phyloP scores from a whole-genome alignment of 2,329 filamentous ascomycete species.

The Penicillium vulpinum region DNA sequence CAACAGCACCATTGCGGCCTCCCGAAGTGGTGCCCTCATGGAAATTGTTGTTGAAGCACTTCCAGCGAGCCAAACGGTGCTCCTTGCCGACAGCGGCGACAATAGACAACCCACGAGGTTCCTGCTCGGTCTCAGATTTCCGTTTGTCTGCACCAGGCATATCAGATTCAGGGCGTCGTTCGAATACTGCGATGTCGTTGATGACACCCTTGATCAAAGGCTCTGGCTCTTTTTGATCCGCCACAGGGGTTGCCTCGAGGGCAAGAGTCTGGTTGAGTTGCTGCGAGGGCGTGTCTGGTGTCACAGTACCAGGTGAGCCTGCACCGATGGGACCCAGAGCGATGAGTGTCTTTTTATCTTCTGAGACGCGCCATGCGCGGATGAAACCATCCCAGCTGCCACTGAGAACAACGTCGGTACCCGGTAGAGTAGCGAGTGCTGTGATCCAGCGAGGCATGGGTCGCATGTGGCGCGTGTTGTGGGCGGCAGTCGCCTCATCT shows the following conservation, averaged over 20 bases:
- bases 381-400: conserved; percentile 94
- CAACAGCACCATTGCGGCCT: conserved; percentile 78
- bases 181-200: conserved; percentile 85
- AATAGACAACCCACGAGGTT: conserved; percentile 67
- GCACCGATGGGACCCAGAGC: conserved; percentile 65
- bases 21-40: conserved; percentile 33
- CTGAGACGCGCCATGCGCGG: conserved; percentile 78
- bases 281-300: conserved; percentile 32
- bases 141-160: conserved; percentile 21
- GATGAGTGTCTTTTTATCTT: conserved; percentile 79
- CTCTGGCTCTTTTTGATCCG: conserved; percentile 18
- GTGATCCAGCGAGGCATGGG: conserved; percentile 83
- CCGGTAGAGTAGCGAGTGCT: conserved; percentile 80
- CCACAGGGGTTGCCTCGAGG: conserved; percentile 30
- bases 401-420: conserved; percentile 83
- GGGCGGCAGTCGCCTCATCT: conserved; percentile 54
- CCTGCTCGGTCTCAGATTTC: conserved; percentile 43
- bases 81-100: conserved; percentile 86
- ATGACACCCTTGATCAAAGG: conserved; percentile 69
- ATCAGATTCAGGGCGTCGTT: conserved; percentile 59
- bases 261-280: conserved; percentile 38
- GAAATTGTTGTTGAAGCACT: conserved; percentile 47
- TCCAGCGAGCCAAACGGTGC: conserved; percentile 82
- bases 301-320: conserved; percentile 14
- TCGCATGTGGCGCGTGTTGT: conserved; percentile 49